Evolutionary conservation across 1,139 yeast species (phyloP).

Genomic region (Petasospora rhodanensis): DNA sequence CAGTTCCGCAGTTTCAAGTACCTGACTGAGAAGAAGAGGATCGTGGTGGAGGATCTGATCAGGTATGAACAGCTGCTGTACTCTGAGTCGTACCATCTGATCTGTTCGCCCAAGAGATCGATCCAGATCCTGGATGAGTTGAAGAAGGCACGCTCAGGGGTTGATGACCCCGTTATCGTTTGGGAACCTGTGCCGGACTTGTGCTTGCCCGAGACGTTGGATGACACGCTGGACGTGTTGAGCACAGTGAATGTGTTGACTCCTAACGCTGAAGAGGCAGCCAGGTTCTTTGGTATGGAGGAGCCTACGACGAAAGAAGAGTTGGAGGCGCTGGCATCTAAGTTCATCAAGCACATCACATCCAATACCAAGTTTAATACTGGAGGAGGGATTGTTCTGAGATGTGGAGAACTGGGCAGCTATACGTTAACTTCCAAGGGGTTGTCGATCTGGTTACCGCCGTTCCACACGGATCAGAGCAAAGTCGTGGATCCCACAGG

Average conservation of each 20-base stretch:
- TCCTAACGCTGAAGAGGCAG: conserved; percentile 84
- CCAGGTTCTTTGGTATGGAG: conserved; percentile 43
- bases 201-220: conserved; percentile 49
- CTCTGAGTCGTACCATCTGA: conserved; percentile 59
- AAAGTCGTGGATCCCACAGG: conserved; percentile 86
- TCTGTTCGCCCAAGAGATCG: conserved; percentile 69
- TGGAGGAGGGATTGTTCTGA: conserved; percentile 48
- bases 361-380: conserved; percentile 24
- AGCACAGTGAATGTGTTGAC: conserved; percentile 56
- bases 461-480: conserved; percentile 49
- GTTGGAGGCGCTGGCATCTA: conserved; percentile 40
- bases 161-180: conserved; percentile 40
- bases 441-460: conserved; percentile 49
- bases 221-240: conserved; percentile 38
- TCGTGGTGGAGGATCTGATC: conserved; percentile 56
- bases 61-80: conserved; percentile 32
- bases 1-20: conserved; percentile 58
- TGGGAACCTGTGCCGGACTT: conserved; percentile 90
- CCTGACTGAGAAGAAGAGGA: conserved; percentile 57
- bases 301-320: conserved; percentile 39
- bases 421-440: conserved; percentile 29
- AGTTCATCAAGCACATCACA: conserved; percentile 39
- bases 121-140: conserved; percentile 39
- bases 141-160: conserved; percentile 11
- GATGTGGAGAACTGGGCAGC: conserved; percentile 74